Base-by-base conservation (phyloP, 257 asterid genomes). In the Jasminum sambac region DNA sequence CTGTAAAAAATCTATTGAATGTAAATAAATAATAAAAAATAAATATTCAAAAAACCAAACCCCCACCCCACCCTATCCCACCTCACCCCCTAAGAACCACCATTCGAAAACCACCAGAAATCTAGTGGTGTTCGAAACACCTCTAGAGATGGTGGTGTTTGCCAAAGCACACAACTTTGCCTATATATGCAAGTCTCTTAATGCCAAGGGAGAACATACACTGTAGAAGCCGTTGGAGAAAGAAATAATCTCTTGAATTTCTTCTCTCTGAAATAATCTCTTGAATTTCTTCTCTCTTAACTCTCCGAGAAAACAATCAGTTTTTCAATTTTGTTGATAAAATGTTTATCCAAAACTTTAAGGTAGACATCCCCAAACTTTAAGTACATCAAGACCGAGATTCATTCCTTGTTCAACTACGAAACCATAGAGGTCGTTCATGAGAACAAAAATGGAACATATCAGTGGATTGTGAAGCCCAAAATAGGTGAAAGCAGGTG, bases 401-500 rank as follows among this genome's bases (percentile, higher is more conserved):
- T 95, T 76, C 89, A 83, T 6, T 89, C 97, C 1, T 82, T 95
- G 5, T 95, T 91, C 77, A 78, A 70, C 78, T 95, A 95, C 25
- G 90, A 91, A 58, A 95, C 99, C 50, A 95, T 98, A 0, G 98
- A 95, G 78, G 90, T 95, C 48, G 86, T 91, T 77, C 98, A 91
- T 73, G 99, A 91, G 89, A 85, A 66, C 80, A 86, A 87, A 50
- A 75, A 83, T 71, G 98, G 98, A 8, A 58, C 84, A 2, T 89
- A 89, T 61, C 92, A 95, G 66, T 95, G 99, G 99, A 84, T 82
- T 73, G 98, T 95, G 11, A 95, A 88, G 89, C 99, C 99, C 67
- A 95, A 91, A 63, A 68, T 87, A 11, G 94, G 91, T 5, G 74
- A 86, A 80, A n/a, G n/a, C n/a, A n/a, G n/a, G n/a, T n/a, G n/a